Evolutionary conservation across 345 rosid genomes (phyloP).

Genomic region (Rhodomyrtus tomentosa): DNA sequence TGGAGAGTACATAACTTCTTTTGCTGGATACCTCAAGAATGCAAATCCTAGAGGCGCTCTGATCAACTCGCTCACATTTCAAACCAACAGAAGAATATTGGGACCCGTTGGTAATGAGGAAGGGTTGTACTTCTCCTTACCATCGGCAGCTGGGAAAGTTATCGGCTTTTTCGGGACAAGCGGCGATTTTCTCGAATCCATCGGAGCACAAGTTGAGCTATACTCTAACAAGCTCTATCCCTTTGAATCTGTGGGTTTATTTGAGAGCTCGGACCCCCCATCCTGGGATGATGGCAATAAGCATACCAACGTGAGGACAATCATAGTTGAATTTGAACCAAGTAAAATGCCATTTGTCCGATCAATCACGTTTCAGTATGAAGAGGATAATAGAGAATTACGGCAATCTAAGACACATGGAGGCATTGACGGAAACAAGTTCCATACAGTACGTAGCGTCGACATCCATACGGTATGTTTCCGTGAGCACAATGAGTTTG

Average conservation of each 20-base stretch:
- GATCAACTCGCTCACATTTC: neutral
- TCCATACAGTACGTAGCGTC: no score
- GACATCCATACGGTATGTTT: no score
- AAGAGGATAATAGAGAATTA: no score
- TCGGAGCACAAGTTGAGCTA: neutral
- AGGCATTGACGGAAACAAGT: no score
- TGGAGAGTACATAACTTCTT: neutral
- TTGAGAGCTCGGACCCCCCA: neutral
- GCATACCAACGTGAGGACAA: neutral
- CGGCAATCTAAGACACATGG: no score
- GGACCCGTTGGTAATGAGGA: neutral
- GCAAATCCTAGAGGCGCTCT: neutral
- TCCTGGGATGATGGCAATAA: neutral
- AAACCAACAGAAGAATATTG: neutral
- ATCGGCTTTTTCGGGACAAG: neutral
- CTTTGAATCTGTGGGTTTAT: neutral
- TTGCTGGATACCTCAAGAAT: neutral
- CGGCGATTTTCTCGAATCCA: neutral
- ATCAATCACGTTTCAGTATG: no score
- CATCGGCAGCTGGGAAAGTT: neutral
- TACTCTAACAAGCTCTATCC: neutral
- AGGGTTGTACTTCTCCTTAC: neutral
- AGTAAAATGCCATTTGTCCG: no score
- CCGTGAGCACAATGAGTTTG: neutral
- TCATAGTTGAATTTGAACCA: neutral